Base-by-base conservation (phyloP, 2,329 filamentous ascomycete species). In the Gyromitra esculenta region DNA sequence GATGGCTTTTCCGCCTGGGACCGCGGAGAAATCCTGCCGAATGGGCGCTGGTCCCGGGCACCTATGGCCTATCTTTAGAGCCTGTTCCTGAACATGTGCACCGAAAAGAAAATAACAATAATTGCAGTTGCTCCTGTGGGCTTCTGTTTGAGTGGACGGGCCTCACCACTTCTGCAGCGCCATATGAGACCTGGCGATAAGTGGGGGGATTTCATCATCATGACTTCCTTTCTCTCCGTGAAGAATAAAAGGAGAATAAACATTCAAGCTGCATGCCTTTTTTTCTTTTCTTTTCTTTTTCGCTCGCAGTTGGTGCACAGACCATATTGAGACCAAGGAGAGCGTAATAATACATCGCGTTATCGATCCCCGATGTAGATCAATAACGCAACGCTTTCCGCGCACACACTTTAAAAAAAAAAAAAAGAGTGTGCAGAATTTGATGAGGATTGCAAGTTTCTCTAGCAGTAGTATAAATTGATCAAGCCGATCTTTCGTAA, bases 281-380 rank as follows among this genome's bases (percentile, higher is more conserved):
- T 66, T 59, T 67, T 35, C 35, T 35, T 57, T 48, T 45, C 59
- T n/a, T 11, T 48, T 21, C 25, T 31, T 31, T 31, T 31, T 31
- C 25, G 25, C 25, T 18, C 2, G 13, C 60, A 25, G 31, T 37
- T 6, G 35, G 21, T 37, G 66, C 72, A 75, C 72, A 75, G 72
- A 71, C 72, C 72, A 65, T 56, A 65, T 75, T 75, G 35, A 60
- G 66, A 75, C 65, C 60, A 65, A 65, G 48, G 48, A 59, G 35
- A 25, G 52, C 21, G 25, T 48, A 62, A 71, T 62, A 70, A 37
- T 25, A 63, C 37, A 71, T 25, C 48, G n/a, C 15, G 45, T 65
- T 72, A 72, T 59, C 50, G 72, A 75, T 75, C 72, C 37, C 18
- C 59, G 62, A 63, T 39, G 57, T 70, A 70, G 66, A 70, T 75